These are phyloP conservation scores for Aureobasidium sp. DNA, from an alignment of 2,329 filamentous ascomycete genomes.

Conservation along the genomic window DNA sequence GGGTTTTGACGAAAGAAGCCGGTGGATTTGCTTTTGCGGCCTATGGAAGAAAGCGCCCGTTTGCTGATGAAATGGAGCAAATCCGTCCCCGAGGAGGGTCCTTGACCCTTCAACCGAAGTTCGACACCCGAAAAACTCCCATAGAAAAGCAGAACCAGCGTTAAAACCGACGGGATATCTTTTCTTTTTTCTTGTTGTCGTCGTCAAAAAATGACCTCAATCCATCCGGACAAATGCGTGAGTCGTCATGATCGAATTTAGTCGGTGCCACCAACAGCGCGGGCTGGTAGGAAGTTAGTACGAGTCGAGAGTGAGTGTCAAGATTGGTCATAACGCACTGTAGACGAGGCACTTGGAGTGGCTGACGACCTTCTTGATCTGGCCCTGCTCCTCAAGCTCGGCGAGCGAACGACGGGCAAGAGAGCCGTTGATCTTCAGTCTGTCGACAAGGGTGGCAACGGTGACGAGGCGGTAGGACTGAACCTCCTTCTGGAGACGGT, in stretches of 20 bases:
- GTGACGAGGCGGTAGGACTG: conserved; percentile 99
- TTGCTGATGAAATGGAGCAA: not conserved
- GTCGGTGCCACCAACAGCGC: conserved; percentile 20
- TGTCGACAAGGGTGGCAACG: conserved; percentile 95
- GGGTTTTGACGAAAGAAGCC: conserved; percentile 11
- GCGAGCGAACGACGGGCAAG: conserved; percentile 80
- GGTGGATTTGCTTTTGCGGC: conserved; percentile 9
- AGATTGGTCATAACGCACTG: conserved; percentile 50
- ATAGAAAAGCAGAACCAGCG: conserved; percentile 6
- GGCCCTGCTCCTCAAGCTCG: conserved; percentile 95
- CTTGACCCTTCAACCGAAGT: conserved; percentile 3
- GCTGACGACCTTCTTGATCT: conserved; percentile 94
- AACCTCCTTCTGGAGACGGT: conserved; percentile 99
- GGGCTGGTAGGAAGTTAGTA: conserved; percentile 15
- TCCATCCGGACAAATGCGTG: conserved; percentile 8
- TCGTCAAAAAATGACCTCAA: conserved; percentile 12
- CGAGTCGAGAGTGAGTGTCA: not conserved
- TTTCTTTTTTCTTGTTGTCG: conserved; percentile 8
- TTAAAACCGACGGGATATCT: conserved; percentile 6
- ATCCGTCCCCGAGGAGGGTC: conserved; percentile 1
- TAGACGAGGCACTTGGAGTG: conserved; percentile 99
- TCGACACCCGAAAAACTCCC: conserved; percentile 11
- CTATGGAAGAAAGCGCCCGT: conserved; percentile 9
- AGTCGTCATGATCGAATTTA: conserved; percentile 15
- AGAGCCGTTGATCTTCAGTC: conserved; percentile 99